A percentile compares a stretch with the other conserved stretches of the same genome.
phyloP scores from a whole-genome alignment of 2,329 filamentous ascomycete species.

The Diaporthe citri region DNA sequence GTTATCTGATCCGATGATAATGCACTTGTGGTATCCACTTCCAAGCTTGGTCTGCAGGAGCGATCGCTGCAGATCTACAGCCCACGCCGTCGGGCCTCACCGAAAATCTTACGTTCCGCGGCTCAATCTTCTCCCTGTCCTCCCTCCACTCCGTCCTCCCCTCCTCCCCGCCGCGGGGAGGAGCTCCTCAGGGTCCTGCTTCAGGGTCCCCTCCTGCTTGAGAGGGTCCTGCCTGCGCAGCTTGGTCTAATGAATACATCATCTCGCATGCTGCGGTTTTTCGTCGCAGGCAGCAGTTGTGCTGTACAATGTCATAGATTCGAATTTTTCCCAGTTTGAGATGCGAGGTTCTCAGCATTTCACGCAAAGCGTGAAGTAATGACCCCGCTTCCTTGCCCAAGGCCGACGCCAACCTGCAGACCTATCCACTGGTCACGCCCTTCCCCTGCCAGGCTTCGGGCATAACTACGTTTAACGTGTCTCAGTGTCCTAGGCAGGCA shows the following conservation, averaged over 20 bases:
- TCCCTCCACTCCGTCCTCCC: neutral
- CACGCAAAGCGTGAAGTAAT: neutral
- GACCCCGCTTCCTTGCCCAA: neutral
- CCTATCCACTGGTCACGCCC: neutral
- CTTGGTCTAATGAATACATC: neutral
- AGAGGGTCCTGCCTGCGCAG: neutral
- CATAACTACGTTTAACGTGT: neutral
- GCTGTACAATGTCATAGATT: neutral
- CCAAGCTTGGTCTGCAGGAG: conserved; percentile 28
- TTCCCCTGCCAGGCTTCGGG: neutral
- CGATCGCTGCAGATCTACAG: conserved; percentile 24
- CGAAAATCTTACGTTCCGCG: conserved; percentile 38
- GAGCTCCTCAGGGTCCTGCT: conserved; percentile 15
- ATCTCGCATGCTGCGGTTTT: neutral
- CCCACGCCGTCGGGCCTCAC: conserved; percentile 33
- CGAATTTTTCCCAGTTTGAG: neutral
- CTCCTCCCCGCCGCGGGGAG: conserved; percentile 9
- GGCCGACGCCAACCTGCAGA: neutral
- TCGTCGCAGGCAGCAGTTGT: neutral
- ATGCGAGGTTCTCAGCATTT: neutral
- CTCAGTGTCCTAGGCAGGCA: too few species aligned
- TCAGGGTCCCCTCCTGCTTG: neutral
- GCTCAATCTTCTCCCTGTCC: conserved; percentile 20
- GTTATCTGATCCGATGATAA: conserved; percentile 32
- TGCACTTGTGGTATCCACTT: conserved; percentile 20